Conservation (phyloP, 2,329 filamentous ascomycete genomes). For the Claviceps sorghi region DNA sequence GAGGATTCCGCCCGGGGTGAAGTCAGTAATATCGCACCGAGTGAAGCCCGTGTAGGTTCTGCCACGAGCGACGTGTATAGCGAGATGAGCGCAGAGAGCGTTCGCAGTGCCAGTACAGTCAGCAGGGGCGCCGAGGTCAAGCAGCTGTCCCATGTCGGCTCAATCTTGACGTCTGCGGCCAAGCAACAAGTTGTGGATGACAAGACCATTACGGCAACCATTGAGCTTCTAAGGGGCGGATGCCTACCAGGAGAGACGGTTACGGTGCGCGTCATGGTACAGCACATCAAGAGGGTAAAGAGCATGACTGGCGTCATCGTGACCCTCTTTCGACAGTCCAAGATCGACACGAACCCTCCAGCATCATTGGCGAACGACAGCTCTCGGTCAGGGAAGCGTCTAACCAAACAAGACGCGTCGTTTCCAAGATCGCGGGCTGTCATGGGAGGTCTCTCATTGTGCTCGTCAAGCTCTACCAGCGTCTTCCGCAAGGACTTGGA, state of each 20-base stretch:
- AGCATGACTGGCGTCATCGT: slow-evolving; percentile 87
- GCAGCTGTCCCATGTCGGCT: slow-evolving; percentile 17
- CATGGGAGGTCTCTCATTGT: slow-evolving; percentile 71
- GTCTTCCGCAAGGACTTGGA: slow-evolving; percentile 92
- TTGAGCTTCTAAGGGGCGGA: slow-evolving; percentile 69
- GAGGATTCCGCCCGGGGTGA: slow-evolving; percentile 24
- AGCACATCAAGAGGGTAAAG: slow-evolving; percentile 78
- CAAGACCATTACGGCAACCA: slow-evolving; percentile 72
- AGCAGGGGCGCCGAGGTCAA: slow-evolving; percentile 32
- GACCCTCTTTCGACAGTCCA: slow-evolving; percentile 79
- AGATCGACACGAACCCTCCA: slow-evolving; percentile 63
- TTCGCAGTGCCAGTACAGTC: slow-evolving; percentile 50
- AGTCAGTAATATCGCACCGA: slow-evolving; percentile 21
- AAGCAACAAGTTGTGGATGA: slow-evolving; percentile 38
- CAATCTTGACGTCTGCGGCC: slow-evolving; percentile 17
- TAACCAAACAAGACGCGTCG: slow-evolving; percentile 70
- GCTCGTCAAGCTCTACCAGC: slow-evolving; percentile 73
- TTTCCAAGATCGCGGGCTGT: slow-evolving; percentile 69
- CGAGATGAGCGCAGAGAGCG: slow-evolving; percentile 57
- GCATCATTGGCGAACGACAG: slow-evolving; percentile 32
- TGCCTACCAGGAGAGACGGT: slow-evolving; percentile 76
- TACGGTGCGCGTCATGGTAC: slow-evolving; percentile 64
- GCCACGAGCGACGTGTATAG: slow-evolving; percentile 44
- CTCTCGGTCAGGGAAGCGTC: slow-evolving; percentile 48
- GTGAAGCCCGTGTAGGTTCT: slow-evolving; percentile 1